Conservation (phyloP, 768 basidiomycete genomes). For the Macrocybe gigantea region DNA sequence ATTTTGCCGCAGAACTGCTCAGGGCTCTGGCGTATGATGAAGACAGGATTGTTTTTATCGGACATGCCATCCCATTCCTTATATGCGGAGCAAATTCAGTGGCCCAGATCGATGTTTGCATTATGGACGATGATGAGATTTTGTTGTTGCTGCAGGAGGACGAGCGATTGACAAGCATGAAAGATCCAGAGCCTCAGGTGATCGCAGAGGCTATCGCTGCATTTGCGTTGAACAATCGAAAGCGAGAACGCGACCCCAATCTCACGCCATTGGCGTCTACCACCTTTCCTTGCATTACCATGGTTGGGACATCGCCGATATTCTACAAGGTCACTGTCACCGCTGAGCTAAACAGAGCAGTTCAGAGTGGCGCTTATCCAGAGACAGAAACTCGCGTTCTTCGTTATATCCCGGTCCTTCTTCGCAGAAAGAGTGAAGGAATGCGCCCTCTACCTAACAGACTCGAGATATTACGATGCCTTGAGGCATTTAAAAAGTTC, state of each 20-base stretch:
- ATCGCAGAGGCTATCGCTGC: constrained; percentile 23
- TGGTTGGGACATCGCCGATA: no score
- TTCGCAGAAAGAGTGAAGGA: constrained; percentile 13
- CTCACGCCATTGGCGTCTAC: no score
- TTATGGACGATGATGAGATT: constrained; percentile 16
- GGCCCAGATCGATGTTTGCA: constrained; percentile 17
- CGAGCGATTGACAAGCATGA: constrained; percentile 9
- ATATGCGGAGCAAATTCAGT: constrained; percentile 15
- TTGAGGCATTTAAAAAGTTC: constrained; percentile 12
- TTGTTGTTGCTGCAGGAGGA: constrained; percentile 14
- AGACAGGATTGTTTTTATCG: constrained; percentile 9
- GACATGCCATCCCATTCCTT: constrained; percentile 17
- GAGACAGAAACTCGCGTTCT: constrained; percentile 14
- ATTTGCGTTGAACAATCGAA: constrained; percentile 15
- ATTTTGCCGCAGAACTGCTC: constrained; percentile 23
- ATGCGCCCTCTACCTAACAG: constrained; percentile 13
- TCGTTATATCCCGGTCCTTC: constrained; percentile 14
- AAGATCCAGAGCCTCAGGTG: constrained; percentile 23
- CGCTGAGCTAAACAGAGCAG: constrained; percentile 12
- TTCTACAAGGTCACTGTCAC: constrained; percentile 18
- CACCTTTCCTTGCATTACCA: no score
- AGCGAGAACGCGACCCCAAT: no score
- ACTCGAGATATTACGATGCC: constrained; percentile 12
- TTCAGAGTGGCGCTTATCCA: constrained; percentile 12
- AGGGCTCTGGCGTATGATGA: constrained; percentile 10